These are phyloP conservation scores for Hymenoscyphus fraxineus DNA, from an alignment of 2,329 filamentous ascomycete species.

Conservation along the genomic window DNA sequence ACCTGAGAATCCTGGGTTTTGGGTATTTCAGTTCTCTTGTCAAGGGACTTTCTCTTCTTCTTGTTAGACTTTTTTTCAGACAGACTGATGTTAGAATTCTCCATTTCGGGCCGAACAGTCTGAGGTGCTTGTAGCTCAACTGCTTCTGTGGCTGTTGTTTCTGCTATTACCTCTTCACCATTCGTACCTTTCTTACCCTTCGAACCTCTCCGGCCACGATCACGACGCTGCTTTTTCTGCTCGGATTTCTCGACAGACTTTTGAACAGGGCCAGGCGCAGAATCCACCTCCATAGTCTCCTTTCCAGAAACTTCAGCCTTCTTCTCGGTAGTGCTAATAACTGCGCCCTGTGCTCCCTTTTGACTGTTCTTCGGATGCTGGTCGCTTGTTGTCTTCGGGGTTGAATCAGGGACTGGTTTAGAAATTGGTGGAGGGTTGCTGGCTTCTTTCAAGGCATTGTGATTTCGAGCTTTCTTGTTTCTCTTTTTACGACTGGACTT, in stretches of 20 bases:
- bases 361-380: not conserved
- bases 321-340: not conserved
- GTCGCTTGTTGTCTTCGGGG: not conserved
- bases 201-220: not conserved
- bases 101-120: not conserved
- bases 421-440: not conserved
- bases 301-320: not conserved
- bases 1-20: not conserved
- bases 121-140: not conserved
- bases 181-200: not conserved
- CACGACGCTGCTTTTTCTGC: conserved; percentile 5
- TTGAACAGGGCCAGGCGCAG: not conserved
- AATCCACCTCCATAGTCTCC: not conserved
- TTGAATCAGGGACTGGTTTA: not conserved
- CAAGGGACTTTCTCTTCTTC: not conserved
- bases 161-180: not conserved
- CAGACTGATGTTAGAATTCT: not conserved
- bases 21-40: not conserved
- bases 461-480: conserved; percentile 1
- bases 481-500: not conserved
- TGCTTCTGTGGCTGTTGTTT: not conserved
- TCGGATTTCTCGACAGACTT: not conserved
- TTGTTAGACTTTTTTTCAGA: not conserved
- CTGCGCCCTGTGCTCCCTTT: not conserved
- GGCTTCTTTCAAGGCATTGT: not conserved